Conservation (phyloP, 345 rosid species). For the Linum tenue region DNA sequence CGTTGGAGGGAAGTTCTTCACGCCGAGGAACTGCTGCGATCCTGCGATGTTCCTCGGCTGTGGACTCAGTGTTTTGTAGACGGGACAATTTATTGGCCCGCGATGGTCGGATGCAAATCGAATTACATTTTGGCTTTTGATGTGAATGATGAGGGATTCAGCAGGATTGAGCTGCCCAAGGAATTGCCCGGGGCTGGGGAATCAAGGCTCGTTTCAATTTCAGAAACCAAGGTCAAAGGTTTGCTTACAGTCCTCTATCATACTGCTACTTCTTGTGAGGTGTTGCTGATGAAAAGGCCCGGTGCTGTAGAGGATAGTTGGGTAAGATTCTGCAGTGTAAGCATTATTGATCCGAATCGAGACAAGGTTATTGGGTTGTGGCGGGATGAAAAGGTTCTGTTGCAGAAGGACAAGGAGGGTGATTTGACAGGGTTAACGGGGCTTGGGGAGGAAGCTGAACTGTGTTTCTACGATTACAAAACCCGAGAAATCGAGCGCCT, state of each 20-base stretch:
- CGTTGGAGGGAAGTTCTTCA: not conserved
- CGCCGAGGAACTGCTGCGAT: not conserved
- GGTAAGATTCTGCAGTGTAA: too few relatives aligned
- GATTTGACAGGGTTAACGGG: not conserved
- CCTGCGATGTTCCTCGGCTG: not conserved
- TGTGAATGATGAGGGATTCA: constrained; percentile 3
- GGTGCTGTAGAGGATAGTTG: too few relatives aligned
- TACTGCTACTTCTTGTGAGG: not conserved
- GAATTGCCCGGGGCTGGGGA: not conserved
- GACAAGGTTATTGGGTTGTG: too few relatives aligned
- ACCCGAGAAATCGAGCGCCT: too few relatives aligned
- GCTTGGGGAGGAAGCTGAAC: not conserved
- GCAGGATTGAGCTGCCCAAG: not conserved
- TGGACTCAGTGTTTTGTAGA: not conserved
- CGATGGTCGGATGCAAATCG: not conserved
- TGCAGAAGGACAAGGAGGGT: not conserved
- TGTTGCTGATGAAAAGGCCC: too few relatives aligned
- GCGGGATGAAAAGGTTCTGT: not conserved
- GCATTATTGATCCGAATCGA: too few relatives aligned
- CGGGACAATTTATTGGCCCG: not conserved
- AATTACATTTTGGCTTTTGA: constrained; percentile 1
- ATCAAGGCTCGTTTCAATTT: not conserved
- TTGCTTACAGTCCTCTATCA: not conserved
- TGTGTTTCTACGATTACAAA: not conserved
- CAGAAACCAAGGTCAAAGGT: not conserved